A percentile compares a stretch with the other conserved stretches of the same genome.
Evolutionary conservation across 179 eudicot genomes (phyloP).

Genomic region (Spinacia oleracea): DNA sequence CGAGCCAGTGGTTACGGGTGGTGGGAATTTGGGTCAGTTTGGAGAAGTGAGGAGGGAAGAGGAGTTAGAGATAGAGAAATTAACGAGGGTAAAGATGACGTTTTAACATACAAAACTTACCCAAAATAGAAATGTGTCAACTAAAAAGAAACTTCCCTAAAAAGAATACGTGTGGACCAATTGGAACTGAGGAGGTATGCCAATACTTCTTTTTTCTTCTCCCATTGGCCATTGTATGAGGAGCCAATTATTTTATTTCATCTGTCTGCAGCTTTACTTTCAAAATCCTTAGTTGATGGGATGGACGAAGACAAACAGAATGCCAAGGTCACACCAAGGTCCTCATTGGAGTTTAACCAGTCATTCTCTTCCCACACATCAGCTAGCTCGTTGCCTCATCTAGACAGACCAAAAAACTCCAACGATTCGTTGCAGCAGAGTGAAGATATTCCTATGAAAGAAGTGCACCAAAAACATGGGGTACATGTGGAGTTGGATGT

Average conservation of each 20-base stretch:
- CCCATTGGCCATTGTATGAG: not conserved
- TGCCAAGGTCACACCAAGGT: slow-evolving; percentile 30
- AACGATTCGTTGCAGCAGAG: slow-evolving; percentile 25
- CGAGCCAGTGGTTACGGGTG: too few relatives aligned
- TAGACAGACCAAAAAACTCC: slow-evolving; percentile 19
- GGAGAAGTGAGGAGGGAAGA: too few relatives aligned
- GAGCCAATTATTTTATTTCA: too few relatives aligned
- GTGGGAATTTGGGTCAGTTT: too few relatives aligned
- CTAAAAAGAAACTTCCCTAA: too few relatives aligned
- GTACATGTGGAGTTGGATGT: slow-evolving; percentile 19
- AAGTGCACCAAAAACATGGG: slow-evolving; percentile 11
- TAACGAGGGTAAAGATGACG: too few relatives aligned
- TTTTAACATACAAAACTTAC: too few relatives aligned
- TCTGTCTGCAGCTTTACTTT: slow-evolving; percentile 18
- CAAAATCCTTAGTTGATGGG: not conserved
- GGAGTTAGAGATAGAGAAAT: too few relatives aligned
- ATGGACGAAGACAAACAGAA: slow-evolving; percentile 25
- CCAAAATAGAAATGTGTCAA: too few relatives aligned
- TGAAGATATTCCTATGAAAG: slow-evolving; percentile 16
- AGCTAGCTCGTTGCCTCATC: slow-evolving; percentile 31
- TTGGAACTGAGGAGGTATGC: too few relatives aligned
- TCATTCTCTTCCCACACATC: slow-evolving; percentile 45
- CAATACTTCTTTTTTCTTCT: not conserved
- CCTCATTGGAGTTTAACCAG: slow-evolving; percentile 29
- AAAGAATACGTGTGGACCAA: too few relatives aligned